Evolutionary conservation across 805 yeast species (phyloP).

Genomic region (Teunomyces cretensis): DNA sequence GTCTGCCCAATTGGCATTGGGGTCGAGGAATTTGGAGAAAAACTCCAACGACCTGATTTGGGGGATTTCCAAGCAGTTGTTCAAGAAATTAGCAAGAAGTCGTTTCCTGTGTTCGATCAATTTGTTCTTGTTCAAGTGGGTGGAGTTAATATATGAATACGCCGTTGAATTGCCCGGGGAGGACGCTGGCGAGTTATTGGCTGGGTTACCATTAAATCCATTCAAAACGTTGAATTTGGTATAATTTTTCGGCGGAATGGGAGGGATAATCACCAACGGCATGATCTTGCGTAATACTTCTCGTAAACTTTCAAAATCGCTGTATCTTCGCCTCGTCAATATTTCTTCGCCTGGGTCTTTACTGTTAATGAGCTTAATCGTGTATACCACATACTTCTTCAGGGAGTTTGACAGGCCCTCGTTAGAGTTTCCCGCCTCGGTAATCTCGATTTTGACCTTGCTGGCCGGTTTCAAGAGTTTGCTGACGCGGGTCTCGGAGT

Average conservation of each 20-base stretch:
- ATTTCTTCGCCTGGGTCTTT: slow-evolving; percentile 37
- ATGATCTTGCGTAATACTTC: slow-evolving; percentile 66
- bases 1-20: slow-evolving; percentile 82
- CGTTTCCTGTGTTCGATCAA: slow-evolving; percentile 47
- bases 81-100: slow-evolving; percentile 72
- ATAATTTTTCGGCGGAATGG: slow-evolving; percentile 69
- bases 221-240: slow-evolving; percentile 33
- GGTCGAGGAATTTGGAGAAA: slow-evolving; percentile 79
- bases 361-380: slow-evolving; percentile 60
- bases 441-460: slow-evolving; percentile 44
- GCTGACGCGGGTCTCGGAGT: slow-evolving; percentile 37
- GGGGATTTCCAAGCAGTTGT: slow-evolving; percentile 62
- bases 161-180: slow-evolving; percentile 1
- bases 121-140: slow-evolving; percentile 36
- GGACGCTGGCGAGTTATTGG: not conserved
- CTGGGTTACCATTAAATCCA: slow-evolving; percentile 19
- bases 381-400: slow-evolving; percentile 71
- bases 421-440: slow-evolving; percentile 81
- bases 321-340: slow-evolving; percentile 71
- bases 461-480: slow-evolving; percentile 31
- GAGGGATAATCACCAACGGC: slow-evolving; percentile 85
- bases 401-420: slow-evolving; percentile 69
- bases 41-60: slow-evolving; percentile 59
- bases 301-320: slow-evolving; percentile 86
- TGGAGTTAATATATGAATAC: slow-evolving; percentile 40